These are phyloP conservation scores for Heliocybe sulcata DNA, from an alignment of 1,284 basidiomycete species.

Conservation along the genomic window DNA sequence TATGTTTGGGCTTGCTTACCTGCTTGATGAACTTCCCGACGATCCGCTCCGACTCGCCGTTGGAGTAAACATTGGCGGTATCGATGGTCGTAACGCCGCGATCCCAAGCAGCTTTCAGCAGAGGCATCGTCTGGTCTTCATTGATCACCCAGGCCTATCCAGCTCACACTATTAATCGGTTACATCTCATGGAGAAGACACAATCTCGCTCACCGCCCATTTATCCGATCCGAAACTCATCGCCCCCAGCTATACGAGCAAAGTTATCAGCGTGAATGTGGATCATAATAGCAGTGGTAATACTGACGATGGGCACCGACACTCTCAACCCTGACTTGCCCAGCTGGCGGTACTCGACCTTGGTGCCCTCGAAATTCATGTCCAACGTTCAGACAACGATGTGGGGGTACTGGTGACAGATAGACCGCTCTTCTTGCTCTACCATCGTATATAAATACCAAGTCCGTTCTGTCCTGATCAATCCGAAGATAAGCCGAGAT, in stretches of 20 bases:
- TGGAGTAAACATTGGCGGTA: conserved; percentile 15
- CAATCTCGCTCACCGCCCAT: conserved; percentile 23
- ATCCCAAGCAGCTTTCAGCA: conserved; percentile 3
- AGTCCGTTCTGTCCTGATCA: too few species aligned
- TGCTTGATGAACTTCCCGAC: conserved; percentile 23
- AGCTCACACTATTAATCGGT: not conserved
- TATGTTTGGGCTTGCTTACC: conserved; percentile 5
- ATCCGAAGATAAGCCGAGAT: not conserved
- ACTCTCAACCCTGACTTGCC: conserved; percentile 43
- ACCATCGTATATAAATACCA: not conserved
- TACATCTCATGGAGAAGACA: not conserved
- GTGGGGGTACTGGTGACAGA: not conserved
- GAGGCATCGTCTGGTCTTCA: conserved; percentile 25
- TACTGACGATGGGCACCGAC: conserved; percentile 36
- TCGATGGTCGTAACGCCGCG: conserved; percentile 13
- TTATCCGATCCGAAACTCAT: conserved; percentile 38
- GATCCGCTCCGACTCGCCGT: conserved; percentile 23
- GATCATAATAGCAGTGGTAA: not conserved
- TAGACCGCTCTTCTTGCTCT: not conserved
- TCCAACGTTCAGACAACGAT: not conserved
- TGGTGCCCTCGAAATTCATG: not conserved
- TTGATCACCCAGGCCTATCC: conserved; percentile 33
- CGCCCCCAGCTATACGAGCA: conserved; percentile 28
- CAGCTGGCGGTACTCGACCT: conserved; percentile 30
- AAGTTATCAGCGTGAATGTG: not conserved